These are phyloP conservation scores for Aspergillus kassunensis DNA, from an alignment of 495 filamentous ascomycete species.

Conservation along the genomic window DNA sequence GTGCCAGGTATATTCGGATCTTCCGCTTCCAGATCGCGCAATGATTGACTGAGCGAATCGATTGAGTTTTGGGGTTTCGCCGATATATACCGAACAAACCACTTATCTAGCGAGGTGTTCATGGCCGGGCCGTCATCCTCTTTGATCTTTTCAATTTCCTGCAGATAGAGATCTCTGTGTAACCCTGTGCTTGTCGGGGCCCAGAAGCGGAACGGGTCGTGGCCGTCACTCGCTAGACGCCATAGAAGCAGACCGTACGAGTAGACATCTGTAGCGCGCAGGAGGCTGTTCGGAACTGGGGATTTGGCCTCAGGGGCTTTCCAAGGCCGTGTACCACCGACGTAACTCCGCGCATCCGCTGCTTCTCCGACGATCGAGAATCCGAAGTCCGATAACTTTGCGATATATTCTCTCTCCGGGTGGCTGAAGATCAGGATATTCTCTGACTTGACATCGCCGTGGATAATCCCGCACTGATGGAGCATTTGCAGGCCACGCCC, in stretches of 20 bases:
- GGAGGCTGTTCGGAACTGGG: not conserved
- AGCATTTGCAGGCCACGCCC: not conserved
- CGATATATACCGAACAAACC: too few relatives aligned
- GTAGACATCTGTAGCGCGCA: not conserved
- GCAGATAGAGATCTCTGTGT: too few relatives aligned
- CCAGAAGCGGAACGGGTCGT: not conserved
- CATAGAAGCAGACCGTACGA: not conserved
- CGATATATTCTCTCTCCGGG: not conserved
- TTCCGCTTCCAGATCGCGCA: too few relatives aligned
- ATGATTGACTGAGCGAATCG: too few relatives aligned
- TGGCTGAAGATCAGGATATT: not conserved
- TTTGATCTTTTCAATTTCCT: too few relatives aligned
- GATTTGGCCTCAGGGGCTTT: not conserved
- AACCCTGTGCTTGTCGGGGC: too few relatives aligned
- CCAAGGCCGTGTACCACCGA: not conserved
- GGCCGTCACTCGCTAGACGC: not conserved
- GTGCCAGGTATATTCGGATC: too few relatives aligned
- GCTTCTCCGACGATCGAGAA: not conserved
- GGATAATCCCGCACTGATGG: not conserved
- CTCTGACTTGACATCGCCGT: not conserved
- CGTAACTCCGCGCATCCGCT: too few relatives aligned
- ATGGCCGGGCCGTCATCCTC: too few relatives aligned
- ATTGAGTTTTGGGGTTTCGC: too few relatives aligned
- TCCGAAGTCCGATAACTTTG: not conserved
- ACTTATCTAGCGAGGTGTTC: too few relatives aligned